phyloP scores from a whole-genome alignment of 139 green algal genomes.

The Micractinium conductrix region DNA sequence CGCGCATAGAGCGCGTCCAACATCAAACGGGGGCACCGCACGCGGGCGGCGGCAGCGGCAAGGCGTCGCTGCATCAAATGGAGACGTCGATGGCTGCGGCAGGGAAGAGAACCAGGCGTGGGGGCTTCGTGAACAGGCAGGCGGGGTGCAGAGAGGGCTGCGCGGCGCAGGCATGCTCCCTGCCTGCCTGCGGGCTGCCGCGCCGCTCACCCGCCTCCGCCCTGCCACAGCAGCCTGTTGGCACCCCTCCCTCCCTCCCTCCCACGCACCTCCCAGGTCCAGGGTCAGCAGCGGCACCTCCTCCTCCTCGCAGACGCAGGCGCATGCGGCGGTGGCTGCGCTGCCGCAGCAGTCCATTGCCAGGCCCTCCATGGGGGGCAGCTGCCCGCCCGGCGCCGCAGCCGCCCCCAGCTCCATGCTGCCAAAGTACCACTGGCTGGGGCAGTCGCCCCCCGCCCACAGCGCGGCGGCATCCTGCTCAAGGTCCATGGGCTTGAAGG shows the following conservation, averaged over 20 bases:
- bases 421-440: constrained; percentile 30
- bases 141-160: too few relatives aligned
- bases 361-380: too few relatives aligned
- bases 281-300: constrained; percentile 14
- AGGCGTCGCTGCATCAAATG: background rate
- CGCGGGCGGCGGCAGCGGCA: too few relatives aligned
- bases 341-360: constrained; percentile 10
- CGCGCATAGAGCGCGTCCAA: too few relatives aligned
- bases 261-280: constrained; percentile 16
- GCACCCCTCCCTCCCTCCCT: background rate
- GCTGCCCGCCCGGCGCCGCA: background rate
- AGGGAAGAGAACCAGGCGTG: background rate
- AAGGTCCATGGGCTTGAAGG: constrained; percentile 21
- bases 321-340: background rate
- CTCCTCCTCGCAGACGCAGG: background rate
- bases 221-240: too few relatives aligned
- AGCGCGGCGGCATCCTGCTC: background rate
- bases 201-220: too few relatives aligned
- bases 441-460: background rate
- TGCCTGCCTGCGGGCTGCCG: too few relatives aligned
- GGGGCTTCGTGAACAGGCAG: too few relatives aligned
- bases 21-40: too few relatives aligned
- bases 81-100: constrained; percentile 27
- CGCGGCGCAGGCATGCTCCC: too few relatives aligned
- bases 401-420: background rate